phyloP scores from a whole-genome alignment of 2,329 filamentous ascomycete species.

The Xylaria sp. region DNA sequence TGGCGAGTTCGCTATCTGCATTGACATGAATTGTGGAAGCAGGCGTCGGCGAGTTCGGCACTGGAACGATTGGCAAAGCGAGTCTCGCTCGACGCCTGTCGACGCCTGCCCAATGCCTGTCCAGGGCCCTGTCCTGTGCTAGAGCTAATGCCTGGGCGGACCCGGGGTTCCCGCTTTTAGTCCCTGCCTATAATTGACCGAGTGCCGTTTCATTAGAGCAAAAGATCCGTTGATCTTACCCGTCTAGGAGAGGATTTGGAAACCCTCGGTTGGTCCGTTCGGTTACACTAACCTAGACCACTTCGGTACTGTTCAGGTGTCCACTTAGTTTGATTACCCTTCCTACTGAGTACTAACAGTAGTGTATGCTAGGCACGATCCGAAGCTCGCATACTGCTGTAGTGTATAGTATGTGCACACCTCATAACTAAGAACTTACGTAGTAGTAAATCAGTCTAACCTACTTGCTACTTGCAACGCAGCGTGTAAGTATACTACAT shows the following conservation, averaged over 20 bases:
- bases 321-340: slow-evolving; percentile 31
- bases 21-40: slow-evolving; percentile 20
- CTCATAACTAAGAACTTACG: not conserved
- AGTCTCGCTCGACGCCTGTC: not conserved
- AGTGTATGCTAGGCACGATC: not conserved
- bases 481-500: not conserved
- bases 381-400: not conserved
- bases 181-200: slow-evolving; percentile 9
- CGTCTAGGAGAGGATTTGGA: slow-evolving; percentile 22
- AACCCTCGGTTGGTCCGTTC: slow-evolving; percentile 26
- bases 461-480: not conserved
- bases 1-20: not conserved
- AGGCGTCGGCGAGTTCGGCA: slow-evolving; percentile 10
- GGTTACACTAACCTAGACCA: not conserved
- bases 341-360: not conserved
- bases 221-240: slow-evolving; percentile 17
- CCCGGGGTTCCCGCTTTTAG: not conserved
- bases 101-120: no score
- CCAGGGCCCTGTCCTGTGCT: no score
- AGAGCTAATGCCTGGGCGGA: no score
- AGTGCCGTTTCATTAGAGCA: slow-evolving; percentile 12
- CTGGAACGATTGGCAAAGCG: slow-evolving; percentile 13
- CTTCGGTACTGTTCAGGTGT: not conserved
- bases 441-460: not conserved
- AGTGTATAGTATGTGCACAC: not conserved